Conservation (phyloP, 2,329 filamentous ascomycete species). For the Sporothrix schenckii region DNA sequence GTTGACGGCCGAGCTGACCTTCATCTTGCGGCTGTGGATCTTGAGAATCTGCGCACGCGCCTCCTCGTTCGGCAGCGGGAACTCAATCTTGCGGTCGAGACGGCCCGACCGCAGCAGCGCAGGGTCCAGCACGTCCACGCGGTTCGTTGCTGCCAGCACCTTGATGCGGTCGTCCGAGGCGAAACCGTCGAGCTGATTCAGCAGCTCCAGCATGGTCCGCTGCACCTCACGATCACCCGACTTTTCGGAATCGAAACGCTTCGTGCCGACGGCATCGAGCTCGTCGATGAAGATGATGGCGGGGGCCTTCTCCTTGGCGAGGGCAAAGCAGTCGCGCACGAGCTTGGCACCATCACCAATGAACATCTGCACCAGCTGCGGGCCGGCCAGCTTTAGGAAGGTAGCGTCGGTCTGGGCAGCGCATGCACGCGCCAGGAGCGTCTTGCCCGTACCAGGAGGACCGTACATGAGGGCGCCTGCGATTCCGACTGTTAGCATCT, state of each 20-base stretch:
- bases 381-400: conserved; percentile 96
- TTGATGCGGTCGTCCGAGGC: conserved; percentile 97
- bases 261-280: conserved; percentile 95
- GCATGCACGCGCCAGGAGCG: conserved; percentile 89
- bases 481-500: conserved; percentile 25
- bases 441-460: conserved; percentile 87
- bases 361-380: conserved; percentile 99
- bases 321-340: conserved; percentile 93
- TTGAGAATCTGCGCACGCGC: conserved; percentile 94
- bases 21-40: conserved; percentile 99
- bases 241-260: conserved; percentile 98
- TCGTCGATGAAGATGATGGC: conserved; percentile 99
- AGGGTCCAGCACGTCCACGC: conserved; percentile 90
- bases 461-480: conserved; percentile 97
- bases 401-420: conserved; percentile 97
- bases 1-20: conserved; percentile 88
- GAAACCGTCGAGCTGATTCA: conserved; percentile 98
- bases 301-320: conserved; percentile 97
- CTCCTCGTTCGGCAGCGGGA: conserved; percentile 96
- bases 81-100: conserved; percentile 96
- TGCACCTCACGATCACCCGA: conserved; percentile 97
- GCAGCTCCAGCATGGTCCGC: conserved; percentile 96
- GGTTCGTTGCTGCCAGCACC: conserved; percentile 91
- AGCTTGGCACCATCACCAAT: conserved; percentile 98
- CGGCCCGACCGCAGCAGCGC: conserved; percentile 88